Evolutionary conservation across 164 flowering plant genomes (phyloP), one percentile per base, ranked within the genome.

Genomic region (Saururus chinensis): DNA sequence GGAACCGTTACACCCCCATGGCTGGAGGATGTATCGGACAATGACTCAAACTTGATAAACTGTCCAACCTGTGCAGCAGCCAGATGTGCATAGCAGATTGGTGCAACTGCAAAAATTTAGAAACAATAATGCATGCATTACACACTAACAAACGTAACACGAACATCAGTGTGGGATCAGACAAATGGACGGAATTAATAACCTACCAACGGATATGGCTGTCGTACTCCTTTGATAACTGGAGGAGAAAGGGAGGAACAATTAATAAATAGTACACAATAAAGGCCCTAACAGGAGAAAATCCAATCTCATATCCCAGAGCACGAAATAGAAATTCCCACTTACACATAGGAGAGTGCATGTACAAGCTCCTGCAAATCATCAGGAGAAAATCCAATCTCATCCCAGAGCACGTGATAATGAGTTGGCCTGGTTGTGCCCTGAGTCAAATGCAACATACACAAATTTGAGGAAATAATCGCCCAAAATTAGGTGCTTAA

Each of bases 161-260:
- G 22, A 20, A 53, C 23, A n/a, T 25, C 58, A n/a, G 19, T 9
- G 7, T 4, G 21, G 9, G 58, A 13, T 8, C 20, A 55, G 19
- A 19, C 25, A 40, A 35, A 22, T 9, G 0, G 0, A 35, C 48
- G 9, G 19, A 51, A 20, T 3, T n/a, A 40, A 12, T 19, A 4
- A 65, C 62, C 79, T 75, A 89, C 96, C 96, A 0, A 89, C 76
- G 10, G 96, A 89, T 14, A 89, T 84, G 11, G 95, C 96, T 19
- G 96, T 89, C 0, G 96, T 87, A 73, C 96, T 89, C 57, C 93
- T 66, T 59, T 89, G 96, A 60, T 89, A 87, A 59, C 93, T 89
- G 86, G 70, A 79, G 86, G 70, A 79, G 40, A 30, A 51, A 25
- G 23, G 19, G 10, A 62, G 35, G 7, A 12, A 40, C 4, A 11